These are phyloP conservation scores for Ailanthus altissimus DNA, from an alignment of 345 rosid genomes.

Conservation along the genomic window DNA sequence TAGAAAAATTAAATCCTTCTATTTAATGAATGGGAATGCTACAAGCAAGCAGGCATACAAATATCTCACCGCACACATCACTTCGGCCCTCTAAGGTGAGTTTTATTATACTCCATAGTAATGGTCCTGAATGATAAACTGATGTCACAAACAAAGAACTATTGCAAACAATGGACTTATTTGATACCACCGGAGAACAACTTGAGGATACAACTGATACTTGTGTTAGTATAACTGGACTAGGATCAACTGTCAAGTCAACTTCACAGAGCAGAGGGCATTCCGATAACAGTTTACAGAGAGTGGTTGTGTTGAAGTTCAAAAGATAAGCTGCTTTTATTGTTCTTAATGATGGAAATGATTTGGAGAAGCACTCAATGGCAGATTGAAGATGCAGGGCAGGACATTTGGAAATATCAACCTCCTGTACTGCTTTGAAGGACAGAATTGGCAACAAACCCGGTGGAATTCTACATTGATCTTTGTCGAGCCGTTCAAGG, in stretches of 20 bases:
- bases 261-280: conserved; percentile 54
- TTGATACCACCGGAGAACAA: conserved; percentile 30
- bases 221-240: conserved; percentile 46
- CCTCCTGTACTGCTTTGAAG: conserved; percentile 56
- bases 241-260: conserved; percentile 65
- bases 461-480: conserved; percentile 26
- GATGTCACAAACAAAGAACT: conserved; percentile 15
- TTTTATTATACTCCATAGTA: conserved; percentile 48
- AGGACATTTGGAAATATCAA: conserved; percentile 70
- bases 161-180: conserved; percentile 24
- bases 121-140: conserved; percentile 25
- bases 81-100: conserved; percentile 76
- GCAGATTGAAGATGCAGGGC: conserved; percentile 53
- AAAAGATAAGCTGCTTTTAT: conserved; percentile 72
- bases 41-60: conserved; percentile 3
- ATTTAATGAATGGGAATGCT: background rate
- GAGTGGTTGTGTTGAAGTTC: conserved; percentile 46
- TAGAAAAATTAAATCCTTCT: conserved; percentile 3
- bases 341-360: conserved; percentile 68
- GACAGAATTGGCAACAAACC: conserved; percentile 35
- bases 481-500: conserved; percentile 34
- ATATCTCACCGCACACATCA: conserved; percentile 64
- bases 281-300: conserved; percentile 45
- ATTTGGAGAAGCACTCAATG: conserved; percentile 54
- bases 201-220: conserved; percentile 47